Evolutionary conservation across 805 yeast genomes (phyloP), one percentile per base, ranked within the genome.

Genomic region (Huiozyma sinensis): DNA sequence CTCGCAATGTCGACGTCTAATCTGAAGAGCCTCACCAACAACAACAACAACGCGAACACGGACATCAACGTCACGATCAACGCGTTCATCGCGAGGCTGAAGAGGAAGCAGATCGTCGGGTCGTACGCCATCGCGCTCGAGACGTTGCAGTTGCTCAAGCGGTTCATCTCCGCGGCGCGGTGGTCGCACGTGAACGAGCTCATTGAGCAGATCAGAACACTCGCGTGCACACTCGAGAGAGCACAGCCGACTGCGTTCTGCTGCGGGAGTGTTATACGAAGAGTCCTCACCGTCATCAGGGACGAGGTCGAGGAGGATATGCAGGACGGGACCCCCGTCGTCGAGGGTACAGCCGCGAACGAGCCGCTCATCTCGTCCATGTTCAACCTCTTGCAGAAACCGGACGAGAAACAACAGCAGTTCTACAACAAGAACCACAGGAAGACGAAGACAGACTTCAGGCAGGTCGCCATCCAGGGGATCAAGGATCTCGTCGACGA

Each of bases 401-500:
- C 65, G 7, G 64, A 60, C 9, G 58, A 51, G 28, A 47, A 51
- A 17, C 52, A 47, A 39, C 34, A 42, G 29, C 46, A 52, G 37
- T 44, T 38, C 27, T 42, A 40, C 10, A 38, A 28, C 36, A 38
- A 28, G 39, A 41, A 38, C 12, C 43, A 39, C 36, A 37, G 39
- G 33, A 51, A 45, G 50, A 61, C 57, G 40, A 57, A 64, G 47
- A 67, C 66, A 30, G 96, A 88, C 60, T 72, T 83, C 57, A 76
- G 95, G 56, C 84, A 95, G 10, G 77, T 84, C 31, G 81, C 87
- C 30, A 88, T 89, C 47, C 95, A 90, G 63, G 95, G 95, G 6
- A 89, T 92, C 48, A 81, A 88, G 58, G 96, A 87, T 54, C 72
- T 92, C 46, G 79, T 89, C 44, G 97, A 92, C 63, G 98, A 92